Conservation (phyloP, 495 filamentous ascomycete species). For the Darksidea phi region DNA sequence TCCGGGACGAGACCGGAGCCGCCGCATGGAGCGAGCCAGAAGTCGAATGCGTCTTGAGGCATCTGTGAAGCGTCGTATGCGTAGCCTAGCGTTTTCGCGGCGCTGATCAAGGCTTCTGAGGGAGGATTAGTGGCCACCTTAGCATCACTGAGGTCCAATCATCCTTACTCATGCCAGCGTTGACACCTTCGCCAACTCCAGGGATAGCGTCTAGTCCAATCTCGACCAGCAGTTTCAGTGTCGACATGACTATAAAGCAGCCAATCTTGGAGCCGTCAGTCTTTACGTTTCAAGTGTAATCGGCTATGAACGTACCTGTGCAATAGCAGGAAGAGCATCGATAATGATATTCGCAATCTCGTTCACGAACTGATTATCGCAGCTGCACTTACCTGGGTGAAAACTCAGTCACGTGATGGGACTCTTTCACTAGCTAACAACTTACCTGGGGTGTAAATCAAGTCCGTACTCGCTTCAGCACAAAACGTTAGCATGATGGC, state of each 20-base stretch:
- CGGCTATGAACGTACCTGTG: not conserved
- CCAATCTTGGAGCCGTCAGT: constrained; percentile 8
- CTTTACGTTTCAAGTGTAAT: not conserved
- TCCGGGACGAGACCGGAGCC: constrained; percentile 3
- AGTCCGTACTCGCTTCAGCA: too few relatives aligned
- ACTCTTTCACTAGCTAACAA: too few relatives aligned
- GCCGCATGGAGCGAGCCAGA: constrained; percentile 3
- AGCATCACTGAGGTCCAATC: too few relatives aligned
- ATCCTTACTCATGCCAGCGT: not conserved
- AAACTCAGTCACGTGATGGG: too few relatives aligned
- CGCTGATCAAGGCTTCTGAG: too few relatives aligned
- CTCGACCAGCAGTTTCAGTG: constrained; percentile 3
- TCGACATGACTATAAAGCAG: constrained; percentile 1
- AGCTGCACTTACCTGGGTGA: not conserved
- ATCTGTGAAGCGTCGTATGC: not conserved
- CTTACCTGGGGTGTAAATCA: too few relatives aligned
- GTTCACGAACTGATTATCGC: constrained; percentile 3
- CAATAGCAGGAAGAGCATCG: constrained; percentile 5
- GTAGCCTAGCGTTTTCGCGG: too few relatives aligned
- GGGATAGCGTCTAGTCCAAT: not conserved
- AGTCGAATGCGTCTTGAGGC: not conserved
- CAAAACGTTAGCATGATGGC: too few relatives aligned
- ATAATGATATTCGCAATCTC: constrained; percentile 1
- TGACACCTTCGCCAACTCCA: not conserved
- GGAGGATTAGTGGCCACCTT: too few relatives aligned